Evolutionary conservation across 805 yeast genomes (phyloP), one percentile per base, ranked within the genome.

Genomic region (Candida pseudoglaebosa): DNA sequence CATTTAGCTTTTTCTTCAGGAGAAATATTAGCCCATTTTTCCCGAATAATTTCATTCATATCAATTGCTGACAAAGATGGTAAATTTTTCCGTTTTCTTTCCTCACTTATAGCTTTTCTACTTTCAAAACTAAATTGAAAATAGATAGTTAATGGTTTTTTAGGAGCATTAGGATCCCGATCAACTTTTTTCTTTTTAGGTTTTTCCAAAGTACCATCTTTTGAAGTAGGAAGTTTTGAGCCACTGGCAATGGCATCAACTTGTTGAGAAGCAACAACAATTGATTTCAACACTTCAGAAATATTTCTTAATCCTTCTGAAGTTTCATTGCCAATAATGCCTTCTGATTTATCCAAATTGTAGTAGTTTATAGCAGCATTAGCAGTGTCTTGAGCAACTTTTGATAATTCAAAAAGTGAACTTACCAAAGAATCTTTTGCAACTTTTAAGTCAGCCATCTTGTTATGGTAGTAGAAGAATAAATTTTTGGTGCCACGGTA

Each of bases 81-180:
- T 50, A 73, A 69, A 24, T 84, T 66, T 35, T 71, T 67, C 26
- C 64, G 64, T 40, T 67, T 73, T 54, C 95, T 76, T 45, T 84
- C 89, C 38, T 76, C 81, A 40, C 82, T 78, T 45, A 90, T 73
- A 28, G 73, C 67, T 45, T 82, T 84, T 54, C 96, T 80, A 47
- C 80, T 76, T 48, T 78, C 80, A 47, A 84, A 81, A 38, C 87
- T 80, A 62, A 80, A 91, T 30, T 72, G 71, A 61, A 91, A 85
- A 67, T 80, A 90, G 32, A 86, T 84, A 16, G 96, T 89, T 54
- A 87, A 70, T 12, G 99, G 98, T 55, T 89, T 89, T 72, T 86
- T 88, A 43, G 99, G 99, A 32, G 96, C 96, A 54, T 85, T 82
- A 37, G 97, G 97, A 62, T 91, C 98, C 50, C 64, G 70, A 38